A percentile compares a stretch with the other conserved stretches of the same genome.
These are phyloP conservation scores for Castanospermum australe DNA, from an alignment of 306 rosid genomes.

Conservation along the genomic window DNA sequence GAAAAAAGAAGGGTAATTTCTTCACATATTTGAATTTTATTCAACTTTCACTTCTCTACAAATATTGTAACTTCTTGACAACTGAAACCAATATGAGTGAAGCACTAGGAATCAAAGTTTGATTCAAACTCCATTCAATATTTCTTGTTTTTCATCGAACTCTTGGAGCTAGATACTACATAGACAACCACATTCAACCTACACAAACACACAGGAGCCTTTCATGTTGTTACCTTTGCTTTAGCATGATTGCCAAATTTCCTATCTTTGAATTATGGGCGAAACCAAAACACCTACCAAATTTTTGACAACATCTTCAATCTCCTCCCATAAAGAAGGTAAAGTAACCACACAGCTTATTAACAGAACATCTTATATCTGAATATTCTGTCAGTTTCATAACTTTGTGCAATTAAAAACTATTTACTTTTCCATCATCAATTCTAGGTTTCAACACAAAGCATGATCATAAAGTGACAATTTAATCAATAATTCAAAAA, in stretches of 20 bases:
- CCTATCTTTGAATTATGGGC: neutral
- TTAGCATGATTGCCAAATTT: neutral
- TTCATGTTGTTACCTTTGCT: neutral
- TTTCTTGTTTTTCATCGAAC: slow-evolving; percentile 2
- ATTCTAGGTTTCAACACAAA: slow-evolving; percentile 5
- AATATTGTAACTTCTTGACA: neutral
- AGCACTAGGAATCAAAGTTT: neutral
- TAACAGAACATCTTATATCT: neutral
- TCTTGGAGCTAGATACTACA: neutral
- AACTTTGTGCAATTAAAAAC: neutral
- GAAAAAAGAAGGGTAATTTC: neutral
- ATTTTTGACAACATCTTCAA: neutral
- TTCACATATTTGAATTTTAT: slow-evolving; percentile 3
- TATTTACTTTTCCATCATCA: neutral
- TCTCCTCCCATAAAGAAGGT: neutral
- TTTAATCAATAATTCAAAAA: neutral
- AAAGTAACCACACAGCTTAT: neutral
- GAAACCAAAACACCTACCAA: slow-evolving; percentile 2
- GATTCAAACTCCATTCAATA: neutral
- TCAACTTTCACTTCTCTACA: neutral
- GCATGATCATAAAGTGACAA: neutral
- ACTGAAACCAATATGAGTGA: neutral
- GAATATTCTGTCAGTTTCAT: neutral
- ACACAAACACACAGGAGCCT: neutral
- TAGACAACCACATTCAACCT: neutral